Evolutionary conservation across 495 filamentous ascomycete species (phyloP).

Genomic region (Penicillium cinerascens): DNA sequence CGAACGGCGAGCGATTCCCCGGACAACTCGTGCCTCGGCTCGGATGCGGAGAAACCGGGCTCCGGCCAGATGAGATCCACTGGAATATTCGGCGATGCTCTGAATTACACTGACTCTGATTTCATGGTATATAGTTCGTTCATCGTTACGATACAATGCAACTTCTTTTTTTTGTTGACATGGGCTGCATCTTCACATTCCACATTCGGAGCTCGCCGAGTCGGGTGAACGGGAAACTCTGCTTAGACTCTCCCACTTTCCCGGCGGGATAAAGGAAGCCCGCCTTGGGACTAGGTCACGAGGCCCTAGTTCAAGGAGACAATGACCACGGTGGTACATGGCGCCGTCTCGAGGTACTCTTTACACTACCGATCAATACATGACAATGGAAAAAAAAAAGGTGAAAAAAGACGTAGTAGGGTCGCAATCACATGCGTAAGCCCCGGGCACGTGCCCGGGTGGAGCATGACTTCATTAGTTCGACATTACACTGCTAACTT

Average conservation of each 20-base stretch:
- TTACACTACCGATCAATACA: background rate
- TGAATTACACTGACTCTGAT: background rate
- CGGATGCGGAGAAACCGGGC: conserved; percentile 24
- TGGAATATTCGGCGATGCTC: background rate
- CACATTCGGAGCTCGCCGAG: conserved; percentile 5
- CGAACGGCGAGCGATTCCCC: conserved; percentile 14
- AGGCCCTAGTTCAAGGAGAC: background rate
- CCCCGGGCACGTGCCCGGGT: conserved; percentile 6
- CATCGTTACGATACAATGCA: background rate
- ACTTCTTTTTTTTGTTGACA: background rate
- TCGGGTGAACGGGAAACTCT: conserved; percentile 29
- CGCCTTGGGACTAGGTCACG: background rate
- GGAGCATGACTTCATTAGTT: conserved; percentile 24
- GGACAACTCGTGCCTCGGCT: conserved; percentile 30
- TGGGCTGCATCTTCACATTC: background rate
- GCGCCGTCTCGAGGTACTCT: background rate
- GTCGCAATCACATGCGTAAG: conserved; percentile 17
- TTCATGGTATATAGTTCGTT: background rate
- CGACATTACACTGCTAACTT: conserved; percentile 15
- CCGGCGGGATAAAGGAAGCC: conserved; percentile 20
- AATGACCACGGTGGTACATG: background rate
- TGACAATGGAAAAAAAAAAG: conserved; percentile 20
- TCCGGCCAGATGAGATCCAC: background rate
- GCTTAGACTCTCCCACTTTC: conserved; percentile 13
- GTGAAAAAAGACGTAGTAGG: background rate